phyloP scores from a whole-genome alignment of 768 basidiomycete species.

The Mycena galericulata region DNA sequence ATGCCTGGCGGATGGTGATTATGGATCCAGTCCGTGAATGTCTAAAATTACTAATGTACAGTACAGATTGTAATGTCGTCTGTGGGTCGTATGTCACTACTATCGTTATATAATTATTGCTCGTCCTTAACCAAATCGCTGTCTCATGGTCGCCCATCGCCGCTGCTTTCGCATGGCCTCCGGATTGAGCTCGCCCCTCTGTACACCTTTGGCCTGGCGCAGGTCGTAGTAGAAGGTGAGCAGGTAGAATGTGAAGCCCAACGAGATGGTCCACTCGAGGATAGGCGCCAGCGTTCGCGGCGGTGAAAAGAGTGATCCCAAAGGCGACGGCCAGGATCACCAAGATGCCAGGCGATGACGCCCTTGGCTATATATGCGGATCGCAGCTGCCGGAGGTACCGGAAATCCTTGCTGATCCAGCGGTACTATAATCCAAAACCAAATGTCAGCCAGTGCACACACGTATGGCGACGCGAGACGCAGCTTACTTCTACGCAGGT shows the following conservation, averaged over 20 bases:
- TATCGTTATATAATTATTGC: conserved; percentile 10
- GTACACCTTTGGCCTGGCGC: conserved; percentile 66
- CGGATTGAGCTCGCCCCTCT: conserved; percentile 58
- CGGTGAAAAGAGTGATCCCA: conserved; percentile 60
- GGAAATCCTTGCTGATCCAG: conserved; percentile 72
- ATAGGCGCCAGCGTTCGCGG: conserved; percentile 67
- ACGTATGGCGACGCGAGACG: neutral
- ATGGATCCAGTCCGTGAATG: conserved; percentile 28
- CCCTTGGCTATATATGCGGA: conserved; percentile 73
- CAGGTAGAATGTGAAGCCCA: conserved; percentile 80
- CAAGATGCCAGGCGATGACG: conserved; percentile 65
- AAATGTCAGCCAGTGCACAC: neutral
- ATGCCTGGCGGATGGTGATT: conserved; percentile 42
- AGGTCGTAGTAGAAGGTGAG: conserved; percentile 81
- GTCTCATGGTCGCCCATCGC: conserved; percentile 9
- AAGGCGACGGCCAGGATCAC: conserved; percentile 75
- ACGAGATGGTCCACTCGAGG: conserved; percentile 80
- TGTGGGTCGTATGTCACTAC: neutral
- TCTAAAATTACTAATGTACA: conserved; percentile 46
- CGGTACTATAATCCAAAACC: conserved; percentile 64
- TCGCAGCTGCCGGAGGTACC: conserved; percentile 56
- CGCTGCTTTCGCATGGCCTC: conserved; percentile 40
- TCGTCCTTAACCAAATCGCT: conserved; percentile 52
- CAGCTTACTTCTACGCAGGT: conserved; percentile 71
- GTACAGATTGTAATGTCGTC: neutral